Percentiles rank a stretch among this genome's conserved stretches.
Evolutionary conservation across 306 rosid species (phyloP).

Genomic region (Vachellia collinsii): DNA sequence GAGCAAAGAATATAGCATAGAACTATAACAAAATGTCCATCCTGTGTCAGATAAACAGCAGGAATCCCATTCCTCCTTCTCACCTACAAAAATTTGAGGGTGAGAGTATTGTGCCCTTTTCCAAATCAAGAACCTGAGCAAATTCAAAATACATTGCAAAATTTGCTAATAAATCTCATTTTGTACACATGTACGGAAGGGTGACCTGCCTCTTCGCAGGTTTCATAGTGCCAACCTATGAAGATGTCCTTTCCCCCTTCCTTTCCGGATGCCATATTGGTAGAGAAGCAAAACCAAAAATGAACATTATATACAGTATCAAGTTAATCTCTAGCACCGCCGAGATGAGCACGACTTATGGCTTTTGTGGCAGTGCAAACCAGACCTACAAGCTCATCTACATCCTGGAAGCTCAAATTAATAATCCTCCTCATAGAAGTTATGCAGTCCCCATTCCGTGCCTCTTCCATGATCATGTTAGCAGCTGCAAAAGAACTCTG

Average conservation of each 20-base stretch:
- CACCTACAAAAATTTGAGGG: constrained; percentile 55
- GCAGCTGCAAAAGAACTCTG: constrained; percentile 58
- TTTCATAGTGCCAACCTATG: constrained; percentile 45
- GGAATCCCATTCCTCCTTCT: constrained; percentile 50
- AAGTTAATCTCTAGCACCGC: constrained; percentile 69
- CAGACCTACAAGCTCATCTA: constrained; percentile 67
- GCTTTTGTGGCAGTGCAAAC: constrained; percentile 64
- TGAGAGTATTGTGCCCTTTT: constrained; percentile 52
- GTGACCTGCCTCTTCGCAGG: constrained; percentile 46
- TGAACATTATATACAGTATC: constrained; percentile 59
- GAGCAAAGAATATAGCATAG: constrained; percentile 65
- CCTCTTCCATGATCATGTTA: constrained; percentile 50
- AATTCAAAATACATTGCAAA: constrained; percentile 47
- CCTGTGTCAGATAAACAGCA: constrained; percentile 40
- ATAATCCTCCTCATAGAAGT: constrained; percentile 61
- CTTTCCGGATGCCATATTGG: constrained; percentile 47
- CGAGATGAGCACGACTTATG: constrained; percentile 61
- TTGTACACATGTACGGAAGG: constrained; percentile 79
- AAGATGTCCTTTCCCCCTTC: constrained; percentile 42
- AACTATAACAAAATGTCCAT: constrained; percentile 52
- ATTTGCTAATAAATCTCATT: constrained; percentile 73
- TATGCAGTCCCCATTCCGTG: constrained; percentile 56
- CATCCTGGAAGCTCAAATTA: constrained; percentile 83
- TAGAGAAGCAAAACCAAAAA: constrained; percentile 38
- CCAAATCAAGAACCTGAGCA: constrained; percentile 48